Evolutionary conservation across 129 eudicot species (phyloP).

Genomic region (Smallanthus sonchifolius): DNA sequence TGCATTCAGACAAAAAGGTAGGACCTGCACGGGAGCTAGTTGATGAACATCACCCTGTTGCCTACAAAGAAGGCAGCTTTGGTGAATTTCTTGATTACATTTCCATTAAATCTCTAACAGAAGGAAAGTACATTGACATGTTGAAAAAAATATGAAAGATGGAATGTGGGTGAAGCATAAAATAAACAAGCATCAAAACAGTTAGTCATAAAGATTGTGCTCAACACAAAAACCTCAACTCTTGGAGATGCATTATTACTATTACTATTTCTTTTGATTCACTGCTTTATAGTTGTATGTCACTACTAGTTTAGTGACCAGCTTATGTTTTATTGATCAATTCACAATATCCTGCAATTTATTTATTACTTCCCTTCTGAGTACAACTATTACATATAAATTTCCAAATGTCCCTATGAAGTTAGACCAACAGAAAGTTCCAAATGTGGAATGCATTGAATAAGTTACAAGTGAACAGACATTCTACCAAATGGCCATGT

Average conservation of each 20-base stretch:
- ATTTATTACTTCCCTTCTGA: not conserved
- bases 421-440: not conserved
- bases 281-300: not conserved
- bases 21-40: constrained; percentile 55
- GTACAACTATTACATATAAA: not conserved
- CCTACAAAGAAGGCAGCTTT: constrained; percentile 60
- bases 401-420: not conserved
- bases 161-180: not conserved
- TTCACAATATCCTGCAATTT: not conserved
- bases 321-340: not conserved
- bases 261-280: not conserved
- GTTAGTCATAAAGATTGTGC: not conserved
- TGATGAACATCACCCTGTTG: constrained; percentile 43
- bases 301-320: not conserved
- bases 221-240: not conserved
- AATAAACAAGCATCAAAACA: not conserved
- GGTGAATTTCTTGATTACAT: constrained; percentile 48
- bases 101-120: constrained; percentile 38
- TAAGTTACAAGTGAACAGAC: not conserved
- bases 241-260: not conserved
- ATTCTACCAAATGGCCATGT: not conserved
- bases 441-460: constrained; percentile 1
- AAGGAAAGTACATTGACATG: constrained; percentile 56
- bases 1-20: constrained; percentile 42
- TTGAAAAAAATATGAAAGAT: constrained; percentile 31